phyloP scores from a whole-genome alignment of 176 grass and related monocot species.

The Areca catechu region DNA sequence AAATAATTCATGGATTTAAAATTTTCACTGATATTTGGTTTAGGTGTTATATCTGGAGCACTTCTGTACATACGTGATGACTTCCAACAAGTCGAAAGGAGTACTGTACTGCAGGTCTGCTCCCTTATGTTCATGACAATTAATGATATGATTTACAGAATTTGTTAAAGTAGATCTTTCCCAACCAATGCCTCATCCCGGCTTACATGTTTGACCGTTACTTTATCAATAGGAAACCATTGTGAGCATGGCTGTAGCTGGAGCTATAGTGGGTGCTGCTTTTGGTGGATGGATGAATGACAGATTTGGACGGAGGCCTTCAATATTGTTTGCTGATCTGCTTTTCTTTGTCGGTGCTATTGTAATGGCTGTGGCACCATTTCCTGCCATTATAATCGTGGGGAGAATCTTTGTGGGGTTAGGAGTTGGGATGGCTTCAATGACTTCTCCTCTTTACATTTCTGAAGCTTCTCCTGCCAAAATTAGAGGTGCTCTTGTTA shows the following conservation, averaged over 20 bases:
- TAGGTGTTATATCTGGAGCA: slow-evolving; percentile 97
- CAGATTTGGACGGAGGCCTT: slow-evolving; percentile 66
- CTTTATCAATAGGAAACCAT: slow-evolving; percentile 65
- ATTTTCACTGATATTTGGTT: neutral
- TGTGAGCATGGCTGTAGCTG: slow-evolving; percentile 94
- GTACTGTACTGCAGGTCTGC: slow-evolving; percentile 61
- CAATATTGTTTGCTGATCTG: slow-evolving; percentile 68
- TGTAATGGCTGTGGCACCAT: slow-evolving; percentile 68
- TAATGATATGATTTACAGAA: slow-evolving; percentile 8
- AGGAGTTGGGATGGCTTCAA: slow-evolving; percentile 94
- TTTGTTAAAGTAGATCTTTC: slow-evolving; percentile 9
- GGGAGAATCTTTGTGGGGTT: slow-evolving; percentile 91
- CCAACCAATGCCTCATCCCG: neutral
- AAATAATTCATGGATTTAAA: neutral
- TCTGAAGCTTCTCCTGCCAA: slow-evolving; percentile 93
- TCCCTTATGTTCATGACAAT: neutral
- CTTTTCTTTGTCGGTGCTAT: slow-evolving; percentile 63
- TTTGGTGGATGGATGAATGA: slow-evolving; percentile 97
- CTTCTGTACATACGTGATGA: slow-evolving; percentile 90
- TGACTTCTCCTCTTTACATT: slow-evolving; percentile 95
- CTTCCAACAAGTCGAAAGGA: slow-evolving; percentile 54
- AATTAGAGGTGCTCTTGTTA: slow-evolving; percentile 85
- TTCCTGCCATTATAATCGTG: slow-evolving; percentile 68
- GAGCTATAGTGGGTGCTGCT: slow-evolving; percentile 84
- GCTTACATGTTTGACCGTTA: neutral